These are phyloP conservation scores for Scedosporium aurantiacum DNA, from an alignment of 2,329 filamentous ascomycete genomes.

Conservation along the genomic window DNA sequence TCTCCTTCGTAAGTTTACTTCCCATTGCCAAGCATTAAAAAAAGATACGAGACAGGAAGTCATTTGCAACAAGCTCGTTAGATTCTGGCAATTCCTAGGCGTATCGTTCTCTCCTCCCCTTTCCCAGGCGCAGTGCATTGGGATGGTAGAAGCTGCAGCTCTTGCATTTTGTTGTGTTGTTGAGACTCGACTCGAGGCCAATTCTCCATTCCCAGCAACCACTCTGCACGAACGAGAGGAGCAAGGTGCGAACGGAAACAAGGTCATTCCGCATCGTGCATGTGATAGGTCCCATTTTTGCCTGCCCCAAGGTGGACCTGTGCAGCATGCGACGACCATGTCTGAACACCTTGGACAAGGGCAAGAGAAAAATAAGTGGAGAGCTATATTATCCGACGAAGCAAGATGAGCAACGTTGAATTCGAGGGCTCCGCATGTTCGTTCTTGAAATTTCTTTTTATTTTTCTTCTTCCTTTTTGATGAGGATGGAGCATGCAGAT, in stretches of 20 bases:
- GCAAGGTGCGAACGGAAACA: background rate
- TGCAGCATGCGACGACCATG: background rate
- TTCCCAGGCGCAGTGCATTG: background rate
- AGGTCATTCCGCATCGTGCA: background rate
- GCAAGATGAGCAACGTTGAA: background rate
- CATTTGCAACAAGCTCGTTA: no score
- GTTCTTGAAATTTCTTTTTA: background rate
- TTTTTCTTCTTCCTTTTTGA: background rate
- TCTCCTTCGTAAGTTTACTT: no score
- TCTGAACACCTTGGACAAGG: background rate
- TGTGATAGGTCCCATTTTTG: background rate
- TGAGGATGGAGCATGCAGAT: background rate
- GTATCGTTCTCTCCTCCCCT: background rate
- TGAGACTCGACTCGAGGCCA: background rate
- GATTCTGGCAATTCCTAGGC: background rate
- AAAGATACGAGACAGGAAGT: no score
- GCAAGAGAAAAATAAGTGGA: background rate
- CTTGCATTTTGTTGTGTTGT: background rate
- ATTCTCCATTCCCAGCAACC: no score
- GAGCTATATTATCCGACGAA: background rate
- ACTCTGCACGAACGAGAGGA: background rate
- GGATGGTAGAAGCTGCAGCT: background rate
- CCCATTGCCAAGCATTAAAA: no score
- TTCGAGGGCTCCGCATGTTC: background rate
- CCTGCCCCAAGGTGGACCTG: no score